A percentile compares a stretch with the other conserved stretches of the same genome.
These are phyloP conservation scores for Spinacia oleracea DNA, from an alignment of 179 eudicot genomes.

Conservation along the genomic window DNA sequence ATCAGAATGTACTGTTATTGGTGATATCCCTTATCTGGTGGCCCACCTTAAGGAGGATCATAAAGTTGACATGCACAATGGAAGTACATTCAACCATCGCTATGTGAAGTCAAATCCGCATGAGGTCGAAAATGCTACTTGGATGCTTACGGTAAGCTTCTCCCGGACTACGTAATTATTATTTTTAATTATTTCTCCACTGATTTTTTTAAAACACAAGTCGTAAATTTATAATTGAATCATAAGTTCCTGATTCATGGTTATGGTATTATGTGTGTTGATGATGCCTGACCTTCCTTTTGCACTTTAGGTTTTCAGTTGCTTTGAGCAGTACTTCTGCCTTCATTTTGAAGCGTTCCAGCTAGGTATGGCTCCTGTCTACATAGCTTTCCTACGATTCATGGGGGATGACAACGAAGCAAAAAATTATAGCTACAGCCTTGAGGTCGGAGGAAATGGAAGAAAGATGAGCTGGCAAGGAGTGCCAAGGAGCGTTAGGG, in stretches of 20 bases:
- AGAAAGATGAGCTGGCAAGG: constrained; percentile 48
- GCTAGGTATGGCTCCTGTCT: constrained; percentile 50
- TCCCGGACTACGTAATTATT: background rate
- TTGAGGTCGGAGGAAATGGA: constrained; percentile 47
- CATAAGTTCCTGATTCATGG: background rate
- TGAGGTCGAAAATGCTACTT: constrained; percentile 82
- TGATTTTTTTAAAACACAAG: background rate
- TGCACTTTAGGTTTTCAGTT: constrained; percentile 62
- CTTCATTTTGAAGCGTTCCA: constrained; percentile 62
- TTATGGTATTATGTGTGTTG: background rate
- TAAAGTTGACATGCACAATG: constrained; percentile 83
- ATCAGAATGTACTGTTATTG: constrained; percentile 69
- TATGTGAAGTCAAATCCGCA: constrained; percentile 82
- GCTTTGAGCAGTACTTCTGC: constrained; percentile 76
- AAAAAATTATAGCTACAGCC: constrained; percentile 38
- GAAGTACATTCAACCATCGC: constrained; percentile 81
- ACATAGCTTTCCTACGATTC: constrained; percentile 49
- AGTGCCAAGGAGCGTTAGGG: constrained; percentile 46
- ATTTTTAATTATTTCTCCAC: background rate
- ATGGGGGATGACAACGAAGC: constrained; percentile 52
- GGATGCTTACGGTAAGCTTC: constrained; percentile 78
- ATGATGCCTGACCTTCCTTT: background rate
- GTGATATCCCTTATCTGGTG: constrained; percentile 69
- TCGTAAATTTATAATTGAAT: background rate
- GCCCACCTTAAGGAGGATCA: constrained; percentile 76